Conservation (phyloP, 176 grass and related monocot genomes). For the Bonia amplexicaulis region DNA sequence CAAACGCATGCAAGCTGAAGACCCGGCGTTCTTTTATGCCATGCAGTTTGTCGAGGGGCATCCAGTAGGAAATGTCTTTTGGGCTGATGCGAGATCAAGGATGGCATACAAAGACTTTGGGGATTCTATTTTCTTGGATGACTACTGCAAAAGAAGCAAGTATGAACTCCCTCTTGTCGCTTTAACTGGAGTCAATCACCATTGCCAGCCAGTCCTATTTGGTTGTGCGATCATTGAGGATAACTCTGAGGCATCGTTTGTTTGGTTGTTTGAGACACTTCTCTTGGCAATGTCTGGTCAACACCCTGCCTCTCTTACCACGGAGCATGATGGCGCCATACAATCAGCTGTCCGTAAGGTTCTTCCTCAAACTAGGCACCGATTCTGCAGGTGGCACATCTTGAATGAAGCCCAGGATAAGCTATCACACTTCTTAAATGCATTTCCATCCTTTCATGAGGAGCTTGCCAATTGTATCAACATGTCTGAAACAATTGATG, state of each 20-base stretch:
- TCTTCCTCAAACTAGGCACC: constrained; percentile 35
- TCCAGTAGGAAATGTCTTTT: constrained; percentile 51
- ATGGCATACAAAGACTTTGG: constrained; percentile 46
- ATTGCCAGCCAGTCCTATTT: constrained; percentile 53
- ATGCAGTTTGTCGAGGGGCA: constrained; percentile 50
- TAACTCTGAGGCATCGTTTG: constrained; percentile 43
- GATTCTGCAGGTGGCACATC: constrained; percentile 47
- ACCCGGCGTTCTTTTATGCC: constrained; percentile 52
- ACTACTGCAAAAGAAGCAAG: constrained; percentile 41
- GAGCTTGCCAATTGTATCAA: constrained; percentile 36
- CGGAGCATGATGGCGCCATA: constrained; percentile 27
- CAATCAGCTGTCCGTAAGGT: constrained; percentile 24
- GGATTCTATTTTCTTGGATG: constrained; percentile 39
- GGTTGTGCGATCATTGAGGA: constrained; percentile 48
- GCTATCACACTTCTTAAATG: constrained; percentile 33
- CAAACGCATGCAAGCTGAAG: constrained; percentile 56
- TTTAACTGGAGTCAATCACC: constrained; percentile 58
- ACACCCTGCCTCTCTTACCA: constrained; percentile 40
- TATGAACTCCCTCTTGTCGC: constrained; percentile 37
- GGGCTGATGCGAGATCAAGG: constrained; percentile 45
- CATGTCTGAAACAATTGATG: constrained; percentile 37
- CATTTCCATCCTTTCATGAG: constrained; percentile 35
- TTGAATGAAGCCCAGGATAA: constrained; percentile 31
- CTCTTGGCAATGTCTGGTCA: constrained; percentile 54
- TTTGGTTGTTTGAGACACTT: constrained; percentile 54